A percentile compares a stretch with the other conserved stretches of the same genome.
phyloP scores from a whole-genome alignment of 148 eudicot genomes.

The Gaultheria prostrata region DNA sequence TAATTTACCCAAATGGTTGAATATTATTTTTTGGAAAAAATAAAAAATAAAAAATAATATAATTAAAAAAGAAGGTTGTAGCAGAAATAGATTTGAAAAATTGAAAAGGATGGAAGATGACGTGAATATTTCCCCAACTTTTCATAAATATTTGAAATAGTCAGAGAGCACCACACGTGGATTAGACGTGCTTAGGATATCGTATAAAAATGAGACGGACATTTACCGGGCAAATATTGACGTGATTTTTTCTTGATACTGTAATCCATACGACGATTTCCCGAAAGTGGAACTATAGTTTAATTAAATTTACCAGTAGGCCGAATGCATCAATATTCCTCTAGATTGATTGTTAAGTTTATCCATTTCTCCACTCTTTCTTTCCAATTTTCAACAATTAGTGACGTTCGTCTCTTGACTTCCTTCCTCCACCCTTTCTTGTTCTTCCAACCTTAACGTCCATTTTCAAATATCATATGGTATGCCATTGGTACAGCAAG shows the following conservation, averaged over 20 bases:
- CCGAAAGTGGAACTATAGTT: neutral
- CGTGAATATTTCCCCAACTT: neutral
- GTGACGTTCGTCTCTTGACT: conserved; percentile 9
- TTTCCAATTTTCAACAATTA: neutral
- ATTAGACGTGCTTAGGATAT: neutral
- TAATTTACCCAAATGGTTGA: neutral
- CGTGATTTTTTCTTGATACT: neutral
- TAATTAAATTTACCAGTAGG: neutral
- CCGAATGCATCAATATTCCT: neutral
- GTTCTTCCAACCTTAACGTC: neutral
- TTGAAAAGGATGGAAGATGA: neutral
- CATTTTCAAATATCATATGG: neutral
- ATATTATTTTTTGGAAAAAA: neutral
- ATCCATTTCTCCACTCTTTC: neutral
- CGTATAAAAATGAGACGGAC: neutral
- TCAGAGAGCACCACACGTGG: neutral
- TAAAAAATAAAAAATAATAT: neutral
- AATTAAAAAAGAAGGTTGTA: neutral
- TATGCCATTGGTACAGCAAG: neutral
- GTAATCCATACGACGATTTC: neutral
- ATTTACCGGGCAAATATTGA: neutral
- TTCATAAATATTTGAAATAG: neutral
- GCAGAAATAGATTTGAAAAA: neutral
- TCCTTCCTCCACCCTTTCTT: neutral
- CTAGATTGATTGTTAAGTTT: neutral